Base-by-base conservation (phyloP, 805 yeast species). In the Myxozyma melibiosi region DNA sequence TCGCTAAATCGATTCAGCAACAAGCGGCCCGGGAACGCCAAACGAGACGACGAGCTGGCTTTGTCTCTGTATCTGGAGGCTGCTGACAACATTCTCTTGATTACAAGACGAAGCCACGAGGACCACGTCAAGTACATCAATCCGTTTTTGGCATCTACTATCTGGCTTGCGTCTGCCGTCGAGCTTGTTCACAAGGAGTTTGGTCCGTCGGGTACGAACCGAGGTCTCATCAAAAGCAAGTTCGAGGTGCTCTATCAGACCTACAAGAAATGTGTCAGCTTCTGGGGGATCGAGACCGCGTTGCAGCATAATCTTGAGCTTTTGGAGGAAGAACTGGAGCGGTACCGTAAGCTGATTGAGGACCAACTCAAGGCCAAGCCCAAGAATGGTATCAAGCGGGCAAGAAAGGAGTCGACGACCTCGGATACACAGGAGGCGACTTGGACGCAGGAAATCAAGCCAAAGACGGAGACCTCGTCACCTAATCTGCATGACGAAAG, bases 201-300 rank as follows among this genome's bases (percentile, higher is more conserved):
- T 22, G 43, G 43, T 14, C 43, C 43, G 43, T 25, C 43, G 5
- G 43, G 43, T 18, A 39, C 43, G 30, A 39, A 39, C 14, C 27
- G 43, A 25, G 20, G 13, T 9, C 43, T 39, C 4, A 39, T 39
- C 30, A 39, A 39, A 18, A 22, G 30, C 43, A 39, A 39, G 43
- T 39, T 22, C 20, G 43, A 39, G 13, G 43, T 39, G 5, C 24
- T 39, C 14, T 39, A 39, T 18, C 43, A 22, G 43, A 39, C 43
- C 4, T 39, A 39, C 24, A 39, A 39, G 24, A 39, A 39, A 18
- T 39, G 43, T 16, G 43, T 25, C 14, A 18, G 30, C 9, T 39
- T 39, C n/a, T 39, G 43, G 43, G 43, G 14, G 4, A 39, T 39
- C 43, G n/a, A 39, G 22, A 39, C 43, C 13, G 43, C 43, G 30